A percentile compares a stretch with the other conserved stretches of the same genome.
These are phyloP conservation scores for Glycine latifolia DNA, from an alignment of 306 rosid species.

Conservation along the genomic window DNA sequence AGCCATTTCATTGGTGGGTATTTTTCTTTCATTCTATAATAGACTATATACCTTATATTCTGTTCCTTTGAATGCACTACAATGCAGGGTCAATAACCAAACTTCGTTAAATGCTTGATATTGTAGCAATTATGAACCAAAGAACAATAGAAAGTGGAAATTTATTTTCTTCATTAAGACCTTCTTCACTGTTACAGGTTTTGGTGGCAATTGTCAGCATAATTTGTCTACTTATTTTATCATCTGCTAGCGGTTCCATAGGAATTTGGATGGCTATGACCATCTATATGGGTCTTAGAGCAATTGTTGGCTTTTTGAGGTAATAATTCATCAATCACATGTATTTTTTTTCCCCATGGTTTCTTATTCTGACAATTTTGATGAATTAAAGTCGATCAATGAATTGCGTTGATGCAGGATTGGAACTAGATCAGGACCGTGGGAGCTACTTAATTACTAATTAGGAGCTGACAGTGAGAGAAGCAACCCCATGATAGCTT, in stretches of 20 bases:
- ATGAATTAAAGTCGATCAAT: constrained; percentile 8
- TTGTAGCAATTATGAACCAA: background rate
- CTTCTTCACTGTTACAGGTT: constrained; percentile 51
- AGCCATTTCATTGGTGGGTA: constrained; percentile 78
- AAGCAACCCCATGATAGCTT: background rate
- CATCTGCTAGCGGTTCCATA: constrained; percentile 61
- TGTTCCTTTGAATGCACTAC: too few relatives aligned
- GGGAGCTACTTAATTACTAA: constrained; percentile 37
- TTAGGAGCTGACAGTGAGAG: constrained; percentile 26
- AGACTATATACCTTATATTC: too few relatives aligned
- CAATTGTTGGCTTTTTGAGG: constrained; percentile 78
- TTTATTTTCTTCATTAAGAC: background rate
- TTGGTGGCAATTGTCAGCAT: constrained; percentile 78
- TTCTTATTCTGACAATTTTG: background rate
- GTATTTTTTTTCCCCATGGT: too few relatives aligned
- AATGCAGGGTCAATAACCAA: background rate
- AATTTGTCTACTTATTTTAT: constrained; percentile 61
- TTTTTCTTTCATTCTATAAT: constrained; percentile 32
- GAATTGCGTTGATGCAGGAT: constrained; percentile 56
- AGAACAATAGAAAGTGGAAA: background rate
- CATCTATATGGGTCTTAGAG: constrained; percentile 73
- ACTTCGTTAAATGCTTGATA: background rate
- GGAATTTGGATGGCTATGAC: constrained; percentile 84
- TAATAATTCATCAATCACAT: background rate
- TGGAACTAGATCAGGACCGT: constrained; percentile 85